phyloP scores from a whole-genome alignment of 768 basidiomycete species.

The Mycena galericulata region DNA sequence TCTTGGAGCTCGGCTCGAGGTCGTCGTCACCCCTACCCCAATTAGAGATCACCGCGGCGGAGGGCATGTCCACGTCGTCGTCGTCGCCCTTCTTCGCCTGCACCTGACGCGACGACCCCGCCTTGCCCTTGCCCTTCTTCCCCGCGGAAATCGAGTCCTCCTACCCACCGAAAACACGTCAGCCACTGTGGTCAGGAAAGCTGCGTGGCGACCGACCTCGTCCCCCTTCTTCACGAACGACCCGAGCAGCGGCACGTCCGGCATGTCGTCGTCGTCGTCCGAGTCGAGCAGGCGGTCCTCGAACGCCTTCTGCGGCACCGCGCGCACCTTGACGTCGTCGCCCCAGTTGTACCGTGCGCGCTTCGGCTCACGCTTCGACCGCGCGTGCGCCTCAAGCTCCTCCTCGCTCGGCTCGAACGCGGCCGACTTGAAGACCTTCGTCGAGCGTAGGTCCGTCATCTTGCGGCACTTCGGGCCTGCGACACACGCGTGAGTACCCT shows the following conservation, averaged over 20 bases:
- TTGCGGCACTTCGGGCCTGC: constrained; percentile 77
- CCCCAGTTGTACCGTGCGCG: constrained; percentile 31
- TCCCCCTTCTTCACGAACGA: constrained; percentile 49
- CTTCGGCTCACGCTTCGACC: constrained; percentile 47
- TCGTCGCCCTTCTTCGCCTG: constrained; percentile 31
- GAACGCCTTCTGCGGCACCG: constrained; percentile 42
- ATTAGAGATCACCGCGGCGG: constrained; percentile 59
- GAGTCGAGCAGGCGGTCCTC: constrained; percentile 52
- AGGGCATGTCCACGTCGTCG: constrained; percentile 47
- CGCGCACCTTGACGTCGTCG: constrained; percentile 40
- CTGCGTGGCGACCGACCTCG: constrained; percentile 33
- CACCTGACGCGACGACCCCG: constrained; percentile 6
- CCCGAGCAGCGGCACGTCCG: constrained; percentile 59
- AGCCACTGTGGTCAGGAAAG: background rate
- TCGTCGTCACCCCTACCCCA: constrained; percentile 73
- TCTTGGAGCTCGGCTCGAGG: constrained; percentile 77
- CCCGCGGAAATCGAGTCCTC: constrained; percentile 22
- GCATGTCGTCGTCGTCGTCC: constrained; percentile 60
- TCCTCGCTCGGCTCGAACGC: constrained; percentile 79
- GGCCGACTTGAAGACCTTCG: constrained; percentile 67
- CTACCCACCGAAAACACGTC: background rate
- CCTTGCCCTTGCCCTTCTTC: constrained; percentile 44
- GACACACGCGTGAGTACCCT: background rate
- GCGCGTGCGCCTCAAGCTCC: constrained; percentile 59
- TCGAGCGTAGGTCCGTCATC: constrained; percentile 65